A percentile compares a stretch with the other conserved stretches of the same genome.
These are phyloP conservation scores for Huiozyma sinensis DNA, from an alignment of 805 yeast species.

Conservation along the genomic window DNA sequence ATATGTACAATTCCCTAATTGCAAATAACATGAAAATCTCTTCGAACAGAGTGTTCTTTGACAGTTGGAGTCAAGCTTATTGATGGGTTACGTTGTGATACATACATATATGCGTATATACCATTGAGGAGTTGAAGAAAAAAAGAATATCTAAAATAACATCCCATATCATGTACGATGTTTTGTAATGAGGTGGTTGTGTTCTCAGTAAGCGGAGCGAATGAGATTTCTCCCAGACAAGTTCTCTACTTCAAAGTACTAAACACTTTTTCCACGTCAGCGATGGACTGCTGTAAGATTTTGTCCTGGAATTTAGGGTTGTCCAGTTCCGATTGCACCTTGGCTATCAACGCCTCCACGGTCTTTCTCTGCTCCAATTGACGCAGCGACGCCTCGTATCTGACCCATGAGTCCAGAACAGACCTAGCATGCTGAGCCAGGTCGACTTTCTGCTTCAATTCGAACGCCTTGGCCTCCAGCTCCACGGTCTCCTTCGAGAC, in stretches of 20 bases:
- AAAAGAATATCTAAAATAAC: no score
- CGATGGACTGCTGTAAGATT: slow-evolving; percentile 81
- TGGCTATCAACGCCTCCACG: slow-evolving; percentile 73
- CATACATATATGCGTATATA: neutral
- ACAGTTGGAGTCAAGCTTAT: no score
- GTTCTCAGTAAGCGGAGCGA: no score
- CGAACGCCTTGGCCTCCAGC: slow-evolving; percentile 89
- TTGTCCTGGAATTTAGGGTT: slow-evolving; percentile 90
- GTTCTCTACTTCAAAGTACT: slow-evolving; percentile 27
- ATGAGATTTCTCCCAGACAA: no score
- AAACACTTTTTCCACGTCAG: slow-evolving; percentile 84
- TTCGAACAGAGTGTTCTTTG: no score
- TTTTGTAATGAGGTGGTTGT: no score
- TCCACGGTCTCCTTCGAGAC: slow-evolving; percentile 94
- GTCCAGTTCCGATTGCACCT: slow-evolving; percentile 74
- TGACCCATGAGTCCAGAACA: slow-evolving; percentile 97
- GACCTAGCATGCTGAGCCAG: slow-evolving; percentile 86
- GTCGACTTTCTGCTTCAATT: slow-evolving; percentile 82
- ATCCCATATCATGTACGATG: no score
- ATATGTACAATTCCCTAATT: slow-evolving; percentile 8
- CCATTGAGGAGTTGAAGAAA: no score
- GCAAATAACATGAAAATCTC: neutral
- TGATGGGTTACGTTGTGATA: slow-evolving; percentile 1
- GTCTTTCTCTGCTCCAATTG: slow-evolving; percentile 92
- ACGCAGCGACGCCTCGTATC: slow-evolving; percentile 94